Conservation (phyloP, 345 rosid genomes). For the Brassica nigra region DNA sequence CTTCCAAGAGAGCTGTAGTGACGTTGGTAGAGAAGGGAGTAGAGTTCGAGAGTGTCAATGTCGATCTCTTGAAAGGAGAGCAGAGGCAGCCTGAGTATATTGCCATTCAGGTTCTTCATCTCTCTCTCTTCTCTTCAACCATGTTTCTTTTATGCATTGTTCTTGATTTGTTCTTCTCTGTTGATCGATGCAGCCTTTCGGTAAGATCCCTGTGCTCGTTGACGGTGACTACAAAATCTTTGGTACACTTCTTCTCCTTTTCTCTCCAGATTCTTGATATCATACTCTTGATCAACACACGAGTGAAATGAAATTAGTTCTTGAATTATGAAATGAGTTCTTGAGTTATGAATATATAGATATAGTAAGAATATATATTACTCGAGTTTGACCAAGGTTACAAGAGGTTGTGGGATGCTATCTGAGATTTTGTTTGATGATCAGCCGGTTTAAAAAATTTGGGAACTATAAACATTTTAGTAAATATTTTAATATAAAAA, state of each 20-base stretch:
- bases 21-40: constrained; percentile 55
- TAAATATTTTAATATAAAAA: no score
- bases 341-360: background rate
- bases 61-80: constrained; percentile 66
- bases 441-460: background rate
- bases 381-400: background rate
- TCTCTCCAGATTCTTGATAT: background rate
- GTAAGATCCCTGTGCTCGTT: constrained; percentile 57
- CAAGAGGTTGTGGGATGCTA: background rate
- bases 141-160: background rate
- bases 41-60: constrained; percentile 54
- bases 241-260: constrained; percentile 22
- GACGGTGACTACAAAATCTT: constrained; percentile 61
- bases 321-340: background rate
- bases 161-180: background rate
- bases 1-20: constrained; percentile 52
- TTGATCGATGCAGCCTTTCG: constrained; percentile 59
- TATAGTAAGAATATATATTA: background rate
- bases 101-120: constrained; percentile 53
- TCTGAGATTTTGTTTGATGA: background rate
- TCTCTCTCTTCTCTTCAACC: background rate
- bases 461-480: background rate
- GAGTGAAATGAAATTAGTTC: background rate
- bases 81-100: constrained; percentile 55
- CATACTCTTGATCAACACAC: background rate